phyloP scores from a whole-genome alignment of 2,329 filamentous ascomycete genomes.

The Fusarium sp. region DNA sequence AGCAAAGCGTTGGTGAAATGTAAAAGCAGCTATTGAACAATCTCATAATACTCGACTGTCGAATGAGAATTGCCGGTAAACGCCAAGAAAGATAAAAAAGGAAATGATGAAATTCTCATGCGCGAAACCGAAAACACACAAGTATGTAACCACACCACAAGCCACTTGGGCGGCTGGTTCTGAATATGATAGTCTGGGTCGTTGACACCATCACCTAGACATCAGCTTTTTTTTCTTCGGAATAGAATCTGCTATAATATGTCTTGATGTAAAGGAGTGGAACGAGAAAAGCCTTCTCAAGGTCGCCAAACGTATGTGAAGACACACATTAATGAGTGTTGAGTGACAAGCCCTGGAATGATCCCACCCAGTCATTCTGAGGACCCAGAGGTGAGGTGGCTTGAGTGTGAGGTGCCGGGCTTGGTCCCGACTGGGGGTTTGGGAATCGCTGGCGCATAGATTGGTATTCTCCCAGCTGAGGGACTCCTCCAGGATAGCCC shows the following conservation, averaged over 20 bases:
- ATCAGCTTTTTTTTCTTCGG: constrained; percentile 20
- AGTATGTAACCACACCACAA: constrained; percentile 28
- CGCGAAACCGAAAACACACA: constrained; percentile 18
- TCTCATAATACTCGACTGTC: constrained; percentile 37
- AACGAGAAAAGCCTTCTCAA: constrained; percentile 17
- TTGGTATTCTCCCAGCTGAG: constrained; percentile 61
- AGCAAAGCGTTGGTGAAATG: constrained; percentile 45
- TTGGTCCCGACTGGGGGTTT: constrained; percentile 57
- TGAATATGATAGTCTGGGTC: constrained; percentile 25
- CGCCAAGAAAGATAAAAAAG: constrained; percentile 40
- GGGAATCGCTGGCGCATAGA: constrained; percentile 64
- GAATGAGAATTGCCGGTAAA: constrained; percentile 37
- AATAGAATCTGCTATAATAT: constrained; percentile 2
- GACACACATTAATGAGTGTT: constrained; percentile 67
- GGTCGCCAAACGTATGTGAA: constrained; percentile 21
- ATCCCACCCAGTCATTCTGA: constrained; percentile 72
- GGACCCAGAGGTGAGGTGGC: constrained; percentile 59
- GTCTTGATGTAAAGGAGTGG: constrained; percentile 20
- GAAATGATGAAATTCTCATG: constrained; percentile 26
- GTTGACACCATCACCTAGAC: constrained; percentile 19
- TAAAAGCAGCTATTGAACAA: constrained; percentile 39
- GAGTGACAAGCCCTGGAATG: constrained; percentile 81
- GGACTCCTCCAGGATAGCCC: constrained; percentile 51
- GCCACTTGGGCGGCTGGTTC: constrained; percentile 25
- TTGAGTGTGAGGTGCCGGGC: constrained; percentile 55